Evolutionary conservation across 2,329 filamentous ascomycete species (phyloP).

Genomic region (Graphilbum fragrans): DNA sequence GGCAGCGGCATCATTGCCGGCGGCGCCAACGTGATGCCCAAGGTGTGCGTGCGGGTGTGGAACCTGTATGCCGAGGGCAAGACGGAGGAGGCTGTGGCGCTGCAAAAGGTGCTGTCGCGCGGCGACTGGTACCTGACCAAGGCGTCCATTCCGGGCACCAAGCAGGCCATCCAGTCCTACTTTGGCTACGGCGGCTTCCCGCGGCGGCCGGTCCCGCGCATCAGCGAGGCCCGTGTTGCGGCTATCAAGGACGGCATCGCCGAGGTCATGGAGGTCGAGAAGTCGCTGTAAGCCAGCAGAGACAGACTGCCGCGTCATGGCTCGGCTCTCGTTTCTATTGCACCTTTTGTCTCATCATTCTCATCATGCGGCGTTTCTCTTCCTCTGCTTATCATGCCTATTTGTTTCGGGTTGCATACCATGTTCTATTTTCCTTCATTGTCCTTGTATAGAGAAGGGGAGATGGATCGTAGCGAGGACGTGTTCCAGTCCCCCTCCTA

Average conservation of each 20-base stretch:
- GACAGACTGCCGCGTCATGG: too few species aligned
- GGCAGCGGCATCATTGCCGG: constrained; percentile 79
- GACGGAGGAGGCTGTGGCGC: constrained; percentile 58
- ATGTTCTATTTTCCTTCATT: too few species aligned
- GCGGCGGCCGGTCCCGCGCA: constrained; percentile 56
- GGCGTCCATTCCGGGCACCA: constrained; percentile 74
- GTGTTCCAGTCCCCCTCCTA: too few species aligned
- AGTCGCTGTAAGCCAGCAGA: constrained; percentile 26
- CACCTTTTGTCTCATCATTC: too few species aligned
- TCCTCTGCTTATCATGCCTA: too few species aligned
- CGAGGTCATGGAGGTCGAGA: constrained; percentile 57
- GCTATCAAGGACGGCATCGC: constrained; percentile 42
- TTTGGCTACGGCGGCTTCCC: constrained; percentile 73
- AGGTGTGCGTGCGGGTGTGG: constrained; percentile 69
- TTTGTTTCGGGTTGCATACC: too few species aligned
- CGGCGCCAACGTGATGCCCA: constrained; percentile 75
- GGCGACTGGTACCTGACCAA: constrained; percentile 79
- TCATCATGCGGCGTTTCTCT: too few species aligned
- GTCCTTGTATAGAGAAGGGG: too few species aligned
- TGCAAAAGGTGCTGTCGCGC: constrained; percentile 67
- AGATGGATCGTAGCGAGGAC: too few species aligned
- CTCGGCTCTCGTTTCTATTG: too few species aligned
- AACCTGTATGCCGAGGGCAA: constrained; percentile 63
- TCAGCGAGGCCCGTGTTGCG: constrained; percentile 42
- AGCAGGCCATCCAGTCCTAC: constrained; percentile 68